Evolutionary conservation across 1,139 yeast genomes (phyloP), one percentile per base, ranked within the genome.

Genomic region (Suhomyces chickasaworum): DNA sequence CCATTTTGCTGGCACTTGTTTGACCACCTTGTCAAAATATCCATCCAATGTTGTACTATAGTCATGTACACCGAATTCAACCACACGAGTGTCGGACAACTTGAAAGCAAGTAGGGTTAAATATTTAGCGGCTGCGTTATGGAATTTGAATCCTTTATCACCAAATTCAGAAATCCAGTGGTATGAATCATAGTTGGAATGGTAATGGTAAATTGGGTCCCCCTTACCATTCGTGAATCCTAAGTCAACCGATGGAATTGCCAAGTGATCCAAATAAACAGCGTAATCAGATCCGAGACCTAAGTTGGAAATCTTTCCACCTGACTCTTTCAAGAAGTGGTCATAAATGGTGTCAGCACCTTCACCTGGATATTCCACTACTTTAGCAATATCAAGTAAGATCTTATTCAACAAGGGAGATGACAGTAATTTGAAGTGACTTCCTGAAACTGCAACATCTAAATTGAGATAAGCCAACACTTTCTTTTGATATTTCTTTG

Each of bases 101-200:
- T 73, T 75, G 47, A 85, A 64, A 1, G 77, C 68, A 13, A 82
- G 61, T 45, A 84, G 67, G 0, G 89, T 86, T 45, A 79, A 64
- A 57, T 78, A 81, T 55, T 81, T 81, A 3, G 89, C 81, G 46
- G 83, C 62, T 17, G 79, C 69, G 53, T 76, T 78, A 53, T 84
- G 90, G 48, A 67, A 68, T 18, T 71, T 69, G 52, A 77, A 80
- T 0, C 74, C 78, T 10, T 80, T 77, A 58, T 85, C 91, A 15
- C 79, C 76, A 56, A 65, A 73, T n/a, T 66, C 64, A 29, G 73
- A 67, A 65, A 84, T 68, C 84, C 87, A 84, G 47, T 75, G 62
- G 44, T 69, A 68, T 7, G 84, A 75, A 57, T 84, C 89, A 56
- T 73, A 83, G 45, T 73, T 75, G 7, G 90, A 83, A 59, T 84